Conservation (phyloP, 2,329 filamentous ascomycete genomes). For the Lomentospora prolificans region DNA sequence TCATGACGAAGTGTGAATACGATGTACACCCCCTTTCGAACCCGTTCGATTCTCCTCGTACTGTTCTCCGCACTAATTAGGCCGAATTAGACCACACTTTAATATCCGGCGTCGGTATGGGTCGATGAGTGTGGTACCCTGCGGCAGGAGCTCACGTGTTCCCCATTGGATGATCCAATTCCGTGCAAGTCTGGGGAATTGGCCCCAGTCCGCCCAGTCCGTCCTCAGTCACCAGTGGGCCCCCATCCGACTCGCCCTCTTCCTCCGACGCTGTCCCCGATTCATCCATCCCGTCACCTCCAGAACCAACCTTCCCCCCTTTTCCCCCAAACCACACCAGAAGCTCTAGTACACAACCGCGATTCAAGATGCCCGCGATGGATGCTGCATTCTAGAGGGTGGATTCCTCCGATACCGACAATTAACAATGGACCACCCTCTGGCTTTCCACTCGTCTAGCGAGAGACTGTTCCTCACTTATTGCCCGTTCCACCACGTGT, state of each 20-base stretch:
- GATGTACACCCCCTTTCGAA: background rate
- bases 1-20: background rate
- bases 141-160: slow-evolving; percentile 5
- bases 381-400: slow-evolving; percentile 40
- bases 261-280: background rate
- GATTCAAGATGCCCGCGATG: slow-evolving; percentile 16
- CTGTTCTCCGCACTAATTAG: slow-evolving; percentile 2
- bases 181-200: background rate
- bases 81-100: background rate
- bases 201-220: background rate
- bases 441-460: slow-evolving; percentile 23
- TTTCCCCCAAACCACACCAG: background rate
- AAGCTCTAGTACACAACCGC: background rate
- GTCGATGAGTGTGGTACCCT: background rate
- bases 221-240: background rate
- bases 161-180: slow-evolving; percentile 1
- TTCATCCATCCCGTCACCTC: background rate
- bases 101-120: background rate
- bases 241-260: background rate
- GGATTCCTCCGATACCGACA: slow-evolving; percentile 21
- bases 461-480: slow-evolving; percentile 8
- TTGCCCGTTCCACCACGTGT: background rate
- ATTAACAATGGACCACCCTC: slow-evolving; percentile 42
- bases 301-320: background rate
- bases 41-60: background rate